These are phyloP conservation scores for Goffeauzyma gilvescens DNA, from an alignment of 768 basidiomycete genomes.

Conservation along the genomic window DNA sequence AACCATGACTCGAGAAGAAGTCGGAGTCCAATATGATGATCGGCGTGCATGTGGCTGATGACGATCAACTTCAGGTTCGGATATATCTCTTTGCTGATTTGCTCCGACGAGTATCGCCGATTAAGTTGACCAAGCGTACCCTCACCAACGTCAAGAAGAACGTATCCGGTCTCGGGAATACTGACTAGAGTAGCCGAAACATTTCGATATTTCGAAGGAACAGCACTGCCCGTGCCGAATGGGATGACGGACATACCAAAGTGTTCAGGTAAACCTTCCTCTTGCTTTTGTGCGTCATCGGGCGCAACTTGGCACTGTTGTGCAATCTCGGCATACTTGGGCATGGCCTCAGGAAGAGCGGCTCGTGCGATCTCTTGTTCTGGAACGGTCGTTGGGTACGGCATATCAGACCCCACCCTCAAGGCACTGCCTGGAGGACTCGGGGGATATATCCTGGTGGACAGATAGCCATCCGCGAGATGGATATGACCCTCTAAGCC, in stretches of 20 bases:
- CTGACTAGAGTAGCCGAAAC: slow-evolving; percentile 57
- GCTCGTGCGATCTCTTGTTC: slow-evolving; percentile 33
- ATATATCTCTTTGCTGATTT: slow-evolving; percentile 34
- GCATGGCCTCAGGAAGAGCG: slow-evolving; percentile 23
- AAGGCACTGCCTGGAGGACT: slow-evolving; percentile 1
- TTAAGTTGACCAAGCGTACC: slow-evolving; percentile 78
- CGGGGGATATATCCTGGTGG: slow-evolving; percentile 19
- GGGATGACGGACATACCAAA: slow-evolving; percentile 44
- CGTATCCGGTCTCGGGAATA: slow-evolving; percentile 50
- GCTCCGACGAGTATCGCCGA: slow-evolving; percentile 47
- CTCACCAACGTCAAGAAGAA: slow-evolving; percentile 80
- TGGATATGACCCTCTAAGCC: no score
- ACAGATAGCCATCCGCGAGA: no score
- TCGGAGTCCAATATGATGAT: slow-evolving; percentile 72
- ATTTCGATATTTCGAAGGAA: slow-evolving; percentile 72
- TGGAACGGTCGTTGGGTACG: no score
- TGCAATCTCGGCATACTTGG: slow-evolving; percentile 35
- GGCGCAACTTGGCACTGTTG: slow-evolving; percentile 1
- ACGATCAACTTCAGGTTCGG: slow-evolving; percentile 61
- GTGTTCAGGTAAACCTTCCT: slow-evolving; percentile 3
- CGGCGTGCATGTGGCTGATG: slow-evolving; percentile 76
- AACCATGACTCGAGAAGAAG: slow-evolving; percentile 53
- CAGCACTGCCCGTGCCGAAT: slow-evolving; percentile 72
- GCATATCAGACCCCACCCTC: slow-evolving; percentile 7
- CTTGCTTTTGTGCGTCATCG: no score